Base-by-base conservation (phyloP, 306 rosid species). In the Medicago lupulina region DNA sequence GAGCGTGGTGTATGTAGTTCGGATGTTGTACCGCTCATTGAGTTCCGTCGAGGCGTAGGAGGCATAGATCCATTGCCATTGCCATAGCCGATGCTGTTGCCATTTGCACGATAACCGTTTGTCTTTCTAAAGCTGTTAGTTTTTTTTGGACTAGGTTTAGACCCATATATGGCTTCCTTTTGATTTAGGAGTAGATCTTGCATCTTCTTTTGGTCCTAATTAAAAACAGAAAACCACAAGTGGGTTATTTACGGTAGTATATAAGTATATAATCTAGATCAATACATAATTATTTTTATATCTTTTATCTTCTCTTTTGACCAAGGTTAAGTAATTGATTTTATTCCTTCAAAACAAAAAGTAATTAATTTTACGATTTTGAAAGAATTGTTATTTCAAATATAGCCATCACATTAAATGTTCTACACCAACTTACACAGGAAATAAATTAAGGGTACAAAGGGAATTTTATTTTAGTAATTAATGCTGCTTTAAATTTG, bases 131-230 rank as follows among this genome's bases (percentile, higher is more conserved):
- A 89, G 88, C 97, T 95, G 85, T 84, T 95, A 54, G 83, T 87
- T 83, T 85, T 92, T 72, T 88, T 88, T 25, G 99, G 99, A 80
- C 99, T 95, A 62, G 99, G 99, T 81, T 86, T 92, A 18, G 97
- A 92, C 31, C 99, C 99, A 60, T 87, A 92, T 46, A 85, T 88
- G 47, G 96, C 86, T 87, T 95, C 99, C 85, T 95, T 95, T 76
- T 92, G 92, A 23, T 93, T 94, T n/a, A 86, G 87, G 43, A 92
- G 97, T 58, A 94, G 85, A 80, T 92, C 97, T 82, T 94, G 98
- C 81, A 94, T 76, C 89, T 95, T 95, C 93, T 92, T 95, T 76
- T 90, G 97, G 88, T 95, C 96, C 98, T 95, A 78, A 79, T 66
- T 51, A 21, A 74, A 76, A 28, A 59, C 65, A 60, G 36, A 75